Base-by-base conservation (phyloP, 345 rosid genomes). In the Orychophragmus violaceus region DNA sequence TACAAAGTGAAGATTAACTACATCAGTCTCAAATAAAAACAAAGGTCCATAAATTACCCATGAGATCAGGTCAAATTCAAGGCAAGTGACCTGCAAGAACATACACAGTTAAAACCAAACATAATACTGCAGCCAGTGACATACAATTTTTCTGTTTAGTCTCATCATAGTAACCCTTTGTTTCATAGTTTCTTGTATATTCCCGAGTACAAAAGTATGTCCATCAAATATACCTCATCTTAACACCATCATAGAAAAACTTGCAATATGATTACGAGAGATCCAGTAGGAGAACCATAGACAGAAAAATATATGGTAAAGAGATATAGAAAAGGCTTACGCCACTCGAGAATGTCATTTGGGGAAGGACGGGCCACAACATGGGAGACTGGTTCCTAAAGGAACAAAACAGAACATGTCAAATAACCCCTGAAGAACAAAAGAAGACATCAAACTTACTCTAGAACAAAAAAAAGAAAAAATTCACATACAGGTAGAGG, bases 291-390 rank as follows among this genome's bases (percentile, higher is more conserved):
- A 72, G 25, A 64, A 22, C 12, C 11, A 35, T 8, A 64, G 30
- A 18, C 6, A 22, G 6, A 13, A 11, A n/a, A n/a, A n/a, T n/a
- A 25, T 30, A 49, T 21, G 21, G 8, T 17, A 36, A 16, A 12
- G 17, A 44, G 52, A n/a, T n/a, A 41, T 39, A 32, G 51, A 21
- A 67, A 85, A 23, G 49, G 32, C 96, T 85, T 86, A 93, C 98
- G 97, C 97, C 98, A 90, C 57, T 93, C 97, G 33, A 93, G 98
- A 71, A 90, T 90, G 77, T 90, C 83, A 65, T 70, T 93, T 29
- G 91, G 84, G 55, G 94, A 90, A 82, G 97, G 98, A 50, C 91
- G 85, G 33, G 98, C 97, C 63, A 90, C 90, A 59, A 90, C 79
- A 79, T 90, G 84, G 53, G 98, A 81, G 68, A 90, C 94, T 22